Evolutionary conservation across 2,329 filamentous ascomycete genomes (phyloP).

Genomic region (Penicillium sp.): DNA sequence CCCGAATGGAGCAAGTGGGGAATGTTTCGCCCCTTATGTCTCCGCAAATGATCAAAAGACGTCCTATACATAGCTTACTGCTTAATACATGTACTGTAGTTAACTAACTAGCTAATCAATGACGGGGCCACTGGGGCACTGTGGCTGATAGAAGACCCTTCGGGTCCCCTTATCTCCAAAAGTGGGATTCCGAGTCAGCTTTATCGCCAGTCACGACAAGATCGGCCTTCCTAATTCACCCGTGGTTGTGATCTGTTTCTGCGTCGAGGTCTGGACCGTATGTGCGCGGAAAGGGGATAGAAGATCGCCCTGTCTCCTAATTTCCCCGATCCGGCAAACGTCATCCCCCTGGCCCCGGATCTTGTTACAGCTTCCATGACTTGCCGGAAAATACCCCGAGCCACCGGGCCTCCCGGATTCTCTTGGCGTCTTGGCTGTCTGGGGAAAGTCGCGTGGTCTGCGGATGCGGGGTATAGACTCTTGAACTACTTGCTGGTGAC

Average conservation of each 20-base stretch:
- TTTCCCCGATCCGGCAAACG: constrained; percentile 18
- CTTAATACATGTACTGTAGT: not conserved
- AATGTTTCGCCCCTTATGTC: constrained; percentile 9
- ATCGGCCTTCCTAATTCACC: constrained; percentile 22
- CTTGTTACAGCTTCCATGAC: not conserved
- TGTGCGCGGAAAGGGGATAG: constrained; percentile 9
- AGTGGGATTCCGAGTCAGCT: constrained; percentile 1
- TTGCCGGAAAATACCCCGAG: constrained; percentile 8
- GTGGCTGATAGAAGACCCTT: too few relatives aligned
- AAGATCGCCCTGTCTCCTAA: constrained; percentile 16
- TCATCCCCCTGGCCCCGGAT: constrained; percentile 6
- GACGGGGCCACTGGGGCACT: too few relatives aligned
- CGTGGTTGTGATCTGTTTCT: constrained; percentile 13
- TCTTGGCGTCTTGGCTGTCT: constrained; percentile 23
- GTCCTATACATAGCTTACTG: too few relatives aligned
- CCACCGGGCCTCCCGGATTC: not conserved
- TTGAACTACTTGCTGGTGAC: not conserved
- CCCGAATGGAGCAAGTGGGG: constrained; percentile 17
- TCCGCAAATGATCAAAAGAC: constrained; percentile 9
- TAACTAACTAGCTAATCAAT: too few relatives aligned
- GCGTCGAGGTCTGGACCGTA: constrained; percentile 10
- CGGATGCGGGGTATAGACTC: constrained; percentile 21
- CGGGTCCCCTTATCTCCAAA: not conserved
- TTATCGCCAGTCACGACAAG: constrained; percentile 14
- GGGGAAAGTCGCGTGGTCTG: constrained; percentile 23